phyloP scores from a whole-genome alignment of 1,139 yeast species.

The Kodamaea sp. region DNA sequence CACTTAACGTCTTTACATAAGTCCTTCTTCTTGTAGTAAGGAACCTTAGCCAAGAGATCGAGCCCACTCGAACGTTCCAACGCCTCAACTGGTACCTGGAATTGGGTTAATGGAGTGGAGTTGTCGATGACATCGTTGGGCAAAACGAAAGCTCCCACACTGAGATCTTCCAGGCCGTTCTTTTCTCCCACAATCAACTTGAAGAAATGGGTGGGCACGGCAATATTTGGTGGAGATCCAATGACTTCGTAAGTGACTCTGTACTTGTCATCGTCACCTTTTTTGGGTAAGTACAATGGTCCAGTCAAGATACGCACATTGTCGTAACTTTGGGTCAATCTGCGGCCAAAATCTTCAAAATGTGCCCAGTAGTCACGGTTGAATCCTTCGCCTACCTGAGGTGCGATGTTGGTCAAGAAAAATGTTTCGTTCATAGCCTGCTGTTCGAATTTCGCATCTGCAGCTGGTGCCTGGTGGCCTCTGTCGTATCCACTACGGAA shows the following conservation, averaged over 20 bases:
- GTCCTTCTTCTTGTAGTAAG: constrained; percentile 58
- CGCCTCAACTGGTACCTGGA: constrained; percentile 88
- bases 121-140: constrained; percentile 83
- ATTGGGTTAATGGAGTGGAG: constrained; percentile 64
- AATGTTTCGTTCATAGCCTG: constrained; percentile 95
- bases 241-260: constrained; percentile 87
- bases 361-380: constrained; percentile 98
- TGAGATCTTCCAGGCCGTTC: constrained; percentile 49
- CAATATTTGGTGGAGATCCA: constrained; percentile 95
- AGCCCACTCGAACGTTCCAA: constrained; percentile 85
- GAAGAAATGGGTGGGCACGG: constrained; percentile 97
- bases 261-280: constrained; percentile 72
- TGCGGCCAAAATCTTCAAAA: constrained; percentile 84
- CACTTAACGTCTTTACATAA: constrained; percentile 83
- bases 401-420: constrained; percentile 84
- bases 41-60: constrained; percentile 72
- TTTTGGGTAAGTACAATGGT: constrained; percentile 84
- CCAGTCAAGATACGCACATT: constrained; percentile 90
- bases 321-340: constrained; percentile 66
- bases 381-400: constrained; percentile 97
- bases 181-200: constrained; percentile 85
- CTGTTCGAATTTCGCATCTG: constrained; percentile 90
- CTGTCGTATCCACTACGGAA: constrained; percentile 95
- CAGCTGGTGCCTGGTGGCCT: constrained; percentile 98
- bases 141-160: constrained; percentile 89